Conservation (phyloP, 2,329 filamentous ascomycete species). For the Diaporthe eres region DNA sequence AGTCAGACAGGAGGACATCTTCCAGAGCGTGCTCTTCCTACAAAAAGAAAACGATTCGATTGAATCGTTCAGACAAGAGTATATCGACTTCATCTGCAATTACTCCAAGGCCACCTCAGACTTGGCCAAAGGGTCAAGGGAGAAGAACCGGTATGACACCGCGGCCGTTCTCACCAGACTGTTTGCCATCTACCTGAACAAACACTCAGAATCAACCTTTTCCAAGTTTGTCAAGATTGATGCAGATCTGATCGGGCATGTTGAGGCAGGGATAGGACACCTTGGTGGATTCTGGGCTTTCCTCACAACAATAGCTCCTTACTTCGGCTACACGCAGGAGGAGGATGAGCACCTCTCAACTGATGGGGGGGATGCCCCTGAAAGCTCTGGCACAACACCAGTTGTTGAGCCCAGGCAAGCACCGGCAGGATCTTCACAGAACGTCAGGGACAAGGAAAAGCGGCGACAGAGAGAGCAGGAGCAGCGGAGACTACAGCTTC, state of each 20-base stretch:
- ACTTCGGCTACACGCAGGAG: constrained; percentile 17
- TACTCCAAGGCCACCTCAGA: background rate
- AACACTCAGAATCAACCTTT: background rate
- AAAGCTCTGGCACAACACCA: constrained; percentile 48
- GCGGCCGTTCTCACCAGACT: constrained; percentile 23
- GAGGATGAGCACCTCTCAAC: background rate
- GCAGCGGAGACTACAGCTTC: constrained; percentile 63
- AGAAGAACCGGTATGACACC: constrained; percentile 16
- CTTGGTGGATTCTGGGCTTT: constrained; percentile 33
- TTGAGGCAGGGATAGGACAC: background rate
- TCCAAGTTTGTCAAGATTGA: constrained; percentile 37
- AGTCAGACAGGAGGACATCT: constrained; percentile 23
- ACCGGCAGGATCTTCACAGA: constrained; percentile 57
- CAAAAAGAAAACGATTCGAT: constrained; percentile 9
- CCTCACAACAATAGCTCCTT: constrained; percentile 23
- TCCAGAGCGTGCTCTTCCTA: constrained; percentile 17
- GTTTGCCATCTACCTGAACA: constrained; percentile 34
- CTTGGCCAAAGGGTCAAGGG: background rate
- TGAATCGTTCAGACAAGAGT: background rate
- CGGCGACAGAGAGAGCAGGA: constrained; percentile 69
- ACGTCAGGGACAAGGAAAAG: constrained; percentile 69
- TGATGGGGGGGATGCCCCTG: background rate
- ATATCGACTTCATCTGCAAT: background rate
- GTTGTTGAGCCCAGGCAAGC: constrained; percentile 62
- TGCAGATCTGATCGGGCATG: background rate